Evolutionary conservation across 2,329 filamentous ascomycete genomes (phyloP), one percentile per base, ranked within the genome.

Genomic region (Ceratocystis papillata): DNA sequence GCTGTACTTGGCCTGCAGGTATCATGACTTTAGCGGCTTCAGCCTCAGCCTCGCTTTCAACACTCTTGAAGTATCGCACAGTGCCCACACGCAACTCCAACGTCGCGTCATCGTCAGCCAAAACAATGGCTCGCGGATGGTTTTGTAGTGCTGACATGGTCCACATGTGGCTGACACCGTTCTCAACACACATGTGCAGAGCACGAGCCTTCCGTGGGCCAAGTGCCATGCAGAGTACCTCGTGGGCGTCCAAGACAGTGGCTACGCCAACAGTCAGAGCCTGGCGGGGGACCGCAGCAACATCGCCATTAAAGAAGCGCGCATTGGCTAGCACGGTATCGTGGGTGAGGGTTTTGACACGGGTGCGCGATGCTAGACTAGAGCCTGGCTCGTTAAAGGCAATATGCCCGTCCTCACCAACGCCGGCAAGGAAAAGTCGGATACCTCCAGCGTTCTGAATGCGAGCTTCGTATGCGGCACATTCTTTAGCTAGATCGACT

Each of bases 311-410:
- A 73, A 95, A 95, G 80, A 94, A 94, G 68, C 90, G 81, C 20
- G 87, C 90, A 76, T 95, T 95, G 69, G 89, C 89, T 3, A 92
- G 78, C 68, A 94, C 90, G 59, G 90, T 95, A 76, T 94, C 90
- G 73, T 92, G 91, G 48, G 90, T 88, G 63, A 95, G 78, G 0
- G 90, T 94, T 81, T 94, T 94, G 73, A 94, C 89, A 68, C 90
- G 82, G 12, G 90, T 95, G 60, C 88, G 83, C 66, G 87, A 90
- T 70, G 83, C 82, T 68, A 95, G 77, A 68, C 86, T 90, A 10
- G 88, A 91, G 50, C 89, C 90, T 3, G 90, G 90, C 76, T 95
- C 90, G 76, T 95, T 95, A 81, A 95, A 95, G 62, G 90, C 90
- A 69, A 95, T 90, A 75, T 95, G 90, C 4, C 90, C 90, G 73